Base-by-base conservation (phyloP, 169 alveolate genomes). In the Theileria sp. region DNA sequence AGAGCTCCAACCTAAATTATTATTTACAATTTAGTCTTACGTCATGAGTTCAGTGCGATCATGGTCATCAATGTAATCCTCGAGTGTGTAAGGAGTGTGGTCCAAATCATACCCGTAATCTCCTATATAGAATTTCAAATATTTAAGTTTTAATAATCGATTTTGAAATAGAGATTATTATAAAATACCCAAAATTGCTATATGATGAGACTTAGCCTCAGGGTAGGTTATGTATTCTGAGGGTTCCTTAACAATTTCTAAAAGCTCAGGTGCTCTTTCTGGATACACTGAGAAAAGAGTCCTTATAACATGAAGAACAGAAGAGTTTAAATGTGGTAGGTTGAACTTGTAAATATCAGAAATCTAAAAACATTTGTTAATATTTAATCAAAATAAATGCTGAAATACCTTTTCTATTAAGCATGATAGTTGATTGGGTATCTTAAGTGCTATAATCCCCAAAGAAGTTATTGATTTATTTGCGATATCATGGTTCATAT, bases 401-500 rank as follows among this genome's bases (percentile, higher is more conserved):
- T 62, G 94, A 83, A 77, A 93, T 94, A 72, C 91, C 93, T 74
- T 94, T 86, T 36, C 91, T 94, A 66, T 93, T 84, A 62, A 94
- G 67, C 9, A 96, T 89, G 81, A 94, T 96, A 77, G 93, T 87
- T 13, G 93, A 77, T 51, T 94, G 80, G 34, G 97, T 8, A 93
- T 81, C 89, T 96, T 94, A 70, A 93, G 82, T 3, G 97, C 98
- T n/a, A 97, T 89, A 17, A 88, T 84, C 3, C 98, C 98, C 28
- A 96, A 87, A 66, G 98, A 94, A 81, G 88, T 77, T 25, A 97
- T 95, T 26, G 98, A 87, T 80, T 94, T 95, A 87, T 92, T 94
- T 1, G 97, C 96, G 25, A 97, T 92, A 21, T 94, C 97, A 30
- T 93, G 86, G 77, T 96, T 95, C n/a, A 92, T 95, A 83, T 97